These are phyloP conservation scores for Penicillium arizonense DNA, from an alignment of 495 filamentous ascomycete species.

Conservation along the genomic window DNA sequence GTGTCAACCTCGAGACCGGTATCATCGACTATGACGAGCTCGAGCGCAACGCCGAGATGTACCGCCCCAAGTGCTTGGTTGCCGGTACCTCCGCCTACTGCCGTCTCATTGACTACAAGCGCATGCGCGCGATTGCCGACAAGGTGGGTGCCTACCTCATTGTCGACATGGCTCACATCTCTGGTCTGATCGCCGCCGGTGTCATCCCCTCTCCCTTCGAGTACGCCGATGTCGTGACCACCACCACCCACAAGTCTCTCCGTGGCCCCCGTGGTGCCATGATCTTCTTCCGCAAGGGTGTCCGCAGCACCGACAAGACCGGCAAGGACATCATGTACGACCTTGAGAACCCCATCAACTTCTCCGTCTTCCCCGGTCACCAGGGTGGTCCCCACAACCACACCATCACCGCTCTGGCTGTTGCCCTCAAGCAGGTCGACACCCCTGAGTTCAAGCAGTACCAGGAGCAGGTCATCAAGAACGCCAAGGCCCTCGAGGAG, in stretches of 20 bases:
- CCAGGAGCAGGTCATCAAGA: conserved; percentile 87
- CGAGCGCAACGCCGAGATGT: conserved; percentile 88
- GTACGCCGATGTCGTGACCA: conserved; percentile 95
- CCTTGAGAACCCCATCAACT: conserved; percentile 95
- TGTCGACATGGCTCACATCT: conserved; percentile 99
- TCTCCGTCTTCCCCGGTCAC: conserved; percentile 98
- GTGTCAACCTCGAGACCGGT: conserved; percentile 85
- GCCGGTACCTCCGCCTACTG: conserved; percentile 99
- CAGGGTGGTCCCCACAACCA: conserved; percentile 99
- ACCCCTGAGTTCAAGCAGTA: conserved; percentile 95
- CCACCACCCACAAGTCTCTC: conserved; percentile 99
- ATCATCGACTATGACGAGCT: conserved; percentile 96
- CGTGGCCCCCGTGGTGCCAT: conserved; percentile 98
- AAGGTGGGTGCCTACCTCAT: conserved; percentile 92
- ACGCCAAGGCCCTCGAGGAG: conserved; percentile 81
- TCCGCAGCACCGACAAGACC: conserved; percentile 84
- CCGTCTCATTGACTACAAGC: conserved; percentile 93
- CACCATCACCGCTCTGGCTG: conserved; percentile 97
- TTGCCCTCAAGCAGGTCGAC: conserved; percentile 92
- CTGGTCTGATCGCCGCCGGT: conserved; percentile 87
- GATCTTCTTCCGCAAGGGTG: conserved; percentile 99
- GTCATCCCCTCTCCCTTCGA: conserved; percentile 95
- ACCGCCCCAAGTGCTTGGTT: conserved; percentile 93
- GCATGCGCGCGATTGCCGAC: conserved; percentile 96
- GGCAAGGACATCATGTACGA: conserved; percentile 91